These are phyloP conservation scores for Dinochytrium kinnereticum DNA, from an alignment of 371 early-diverging fungal species.

Conservation along the genomic window DNA sequence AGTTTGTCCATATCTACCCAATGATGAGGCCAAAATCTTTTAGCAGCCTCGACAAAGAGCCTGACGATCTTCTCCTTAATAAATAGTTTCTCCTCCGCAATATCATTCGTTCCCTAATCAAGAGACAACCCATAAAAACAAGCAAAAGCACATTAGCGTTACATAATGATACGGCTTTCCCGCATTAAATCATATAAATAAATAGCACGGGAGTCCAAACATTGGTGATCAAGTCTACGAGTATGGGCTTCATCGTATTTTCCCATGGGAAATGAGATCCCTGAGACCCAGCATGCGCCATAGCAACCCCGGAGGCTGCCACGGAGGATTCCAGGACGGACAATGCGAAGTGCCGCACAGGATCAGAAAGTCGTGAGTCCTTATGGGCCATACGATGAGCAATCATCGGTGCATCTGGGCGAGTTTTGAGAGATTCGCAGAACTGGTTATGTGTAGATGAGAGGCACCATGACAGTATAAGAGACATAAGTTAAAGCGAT, in stretches of 20 bases:
- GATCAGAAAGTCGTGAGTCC: neutral
- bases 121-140: neutral
- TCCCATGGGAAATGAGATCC: neutral
- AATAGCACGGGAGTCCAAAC: no score
- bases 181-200: no score
- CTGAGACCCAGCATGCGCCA: neutral
- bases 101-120: neutral
- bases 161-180: neutral
- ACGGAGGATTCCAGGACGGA: neutral
- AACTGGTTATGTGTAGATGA: slow-evolving; percentile 1
- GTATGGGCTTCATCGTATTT: neutral
- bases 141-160: neutral
- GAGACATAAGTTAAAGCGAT: neutral
- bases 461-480: neutral
- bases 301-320: neutral
- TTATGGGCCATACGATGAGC: neutral
- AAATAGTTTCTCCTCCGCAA: slow-evolving; percentile 21
- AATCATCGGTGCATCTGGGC: slow-evolving; percentile 2
- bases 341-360: neutral
- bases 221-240: neutral
- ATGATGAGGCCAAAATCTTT: slow-evolving; percentile 58
- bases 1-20: slow-evolving; percentile 59
- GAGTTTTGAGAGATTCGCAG: neutral
- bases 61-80: slow-evolving; percentile 59
- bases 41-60: slow-evolving; percentile 58